Base-by-base conservation (phyloP, 106 monocot species). In the Cymbidium sinense region DNA sequence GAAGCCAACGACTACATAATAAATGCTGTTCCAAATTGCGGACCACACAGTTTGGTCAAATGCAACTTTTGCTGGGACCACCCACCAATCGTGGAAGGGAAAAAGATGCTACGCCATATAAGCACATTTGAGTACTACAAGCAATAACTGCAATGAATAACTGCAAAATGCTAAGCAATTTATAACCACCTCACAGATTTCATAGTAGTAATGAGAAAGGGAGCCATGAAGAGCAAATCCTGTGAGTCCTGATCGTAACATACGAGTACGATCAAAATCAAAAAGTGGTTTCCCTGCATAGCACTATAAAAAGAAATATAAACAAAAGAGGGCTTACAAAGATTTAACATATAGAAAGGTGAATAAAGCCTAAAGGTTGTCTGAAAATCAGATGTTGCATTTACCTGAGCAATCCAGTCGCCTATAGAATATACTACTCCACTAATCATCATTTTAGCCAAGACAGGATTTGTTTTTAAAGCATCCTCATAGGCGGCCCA, bases 401-500 rank as follows among this genome's bases (percentile, higher is more conserved):
- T 43, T 69, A 91, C 96, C 94, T 96, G 96, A 11, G 96, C 93
- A 78, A 96, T 96, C 96, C 96, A 96, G 71, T 96, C 96, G 25
- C 96, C 96, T 44, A 96, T 17, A 62, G 94, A 93, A 76, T 96
- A 96, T 50, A 96, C 96, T 11, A 91, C 83, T 21, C 96, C 96
- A 79, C 96, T 96, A 39, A 96, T 96, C 96, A 96, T 87, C 96
- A 96, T 96, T 82, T 96, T 96, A 33, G 96, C 89, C 3, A 96
- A 84, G 74, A 96, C 93, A 70, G 96, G 96, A 65, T 96, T 96
- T 79, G 87, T 84, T 81, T 87, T 94, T 78, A 96, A 77, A 77
- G 91, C 96, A 72, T 96, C 96, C 76, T 96, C 96, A 77, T 96
- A 96, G 27, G 96, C 96, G 76, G 33, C 85, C 96, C 96, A 96